These are phyloP conservation scores for Solanum bulbocastanum DNA, from an alignment of 257 asterid genomes.

Conservation along the genomic window DNA sequence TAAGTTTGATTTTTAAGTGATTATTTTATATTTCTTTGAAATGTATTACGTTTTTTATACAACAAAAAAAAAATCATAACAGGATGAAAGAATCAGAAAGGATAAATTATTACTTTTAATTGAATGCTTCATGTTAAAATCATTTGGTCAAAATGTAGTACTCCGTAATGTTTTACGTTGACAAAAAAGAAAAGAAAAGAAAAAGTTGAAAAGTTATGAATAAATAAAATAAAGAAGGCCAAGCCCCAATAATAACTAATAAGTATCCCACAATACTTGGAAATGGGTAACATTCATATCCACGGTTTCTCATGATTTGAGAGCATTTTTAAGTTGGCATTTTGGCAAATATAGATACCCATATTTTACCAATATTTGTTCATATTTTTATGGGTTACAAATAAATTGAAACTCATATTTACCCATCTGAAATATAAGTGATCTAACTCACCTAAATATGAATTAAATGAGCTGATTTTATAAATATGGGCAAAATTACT, in stretches of 20 bases:
- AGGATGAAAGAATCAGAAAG: not conserved
- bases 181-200: not conserved
- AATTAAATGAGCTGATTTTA: not conserved
- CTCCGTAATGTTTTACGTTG: not conserved
- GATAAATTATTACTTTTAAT: no score
- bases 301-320: not conserved
- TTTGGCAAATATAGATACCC: not conserved
- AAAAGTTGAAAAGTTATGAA: not conserved
- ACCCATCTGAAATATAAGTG: not conserved
- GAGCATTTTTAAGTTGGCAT: not conserved
- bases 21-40: no score
- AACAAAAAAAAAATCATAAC: not conserved
- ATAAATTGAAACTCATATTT: not conserved
- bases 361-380: not conserved
- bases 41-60: no score
- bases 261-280: not conserved
- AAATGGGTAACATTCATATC: not conserved
- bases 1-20: not conserved
- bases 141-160: not conserved
- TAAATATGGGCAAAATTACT: not conserved
- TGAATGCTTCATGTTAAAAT: not conserved
- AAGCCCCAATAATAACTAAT: not conserved
- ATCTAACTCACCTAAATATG: not conserved
- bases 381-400: not conserved
- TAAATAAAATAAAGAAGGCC: not conserved